Conservation (phyloP, 257 asterid genomes). For the Penstemon barbatus region DNA sequence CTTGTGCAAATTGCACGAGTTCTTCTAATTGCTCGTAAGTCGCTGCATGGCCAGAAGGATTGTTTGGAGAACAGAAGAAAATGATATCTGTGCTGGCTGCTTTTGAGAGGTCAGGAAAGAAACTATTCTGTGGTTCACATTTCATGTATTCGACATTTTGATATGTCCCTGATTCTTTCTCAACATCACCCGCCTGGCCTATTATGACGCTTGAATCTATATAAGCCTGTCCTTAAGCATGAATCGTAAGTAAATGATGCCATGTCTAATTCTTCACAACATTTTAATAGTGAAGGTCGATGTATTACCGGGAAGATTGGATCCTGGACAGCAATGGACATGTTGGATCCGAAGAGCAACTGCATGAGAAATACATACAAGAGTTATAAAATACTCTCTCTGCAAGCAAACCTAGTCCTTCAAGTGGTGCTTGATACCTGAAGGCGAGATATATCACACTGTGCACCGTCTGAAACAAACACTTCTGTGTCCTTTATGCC, state of each 20-base stretch:
- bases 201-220: slow-evolving; percentile 78
- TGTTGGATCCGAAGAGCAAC: slow-evolving; percentile 81
- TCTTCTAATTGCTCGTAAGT: slow-evolving; percentile 56
- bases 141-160: slow-evolving; percentile 65
- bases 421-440: slow-evolving; percentile 46
- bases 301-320: slow-evolving; percentile 76
- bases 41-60: slow-evolving; percentile 90
- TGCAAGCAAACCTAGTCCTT: neutral
- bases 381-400: neutral
- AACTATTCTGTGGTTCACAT: slow-evolving; percentile 60
- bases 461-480: slow-evolving; percentile 89
- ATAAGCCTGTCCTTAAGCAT: slow-evolving; percentile 61
- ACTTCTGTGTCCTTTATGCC: slow-evolving; percentile 59
- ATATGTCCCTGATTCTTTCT: slow-evolving; percentile 53
- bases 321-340: slow-evolving; percentile 79
- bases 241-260: neutral
- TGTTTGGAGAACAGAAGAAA: slow-evolving; percentile 86
- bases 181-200: slow-evolving; percentile 71
- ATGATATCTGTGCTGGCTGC: slow-evolving; percentile 67
- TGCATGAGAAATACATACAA: slow-evolving; percentile 34
- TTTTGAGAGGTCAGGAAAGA: slow-evolving; percentile 68
- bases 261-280: neutral
- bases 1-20: slow-evolving; percentile 64
- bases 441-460: slow-evolving; percentile 78
- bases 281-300: slow-evolving; percentile 11